phyloP scores from a whole-genome alignment of 2,329 filamentous ascomycete genomes.

The Cytospora piceae region DNA sequence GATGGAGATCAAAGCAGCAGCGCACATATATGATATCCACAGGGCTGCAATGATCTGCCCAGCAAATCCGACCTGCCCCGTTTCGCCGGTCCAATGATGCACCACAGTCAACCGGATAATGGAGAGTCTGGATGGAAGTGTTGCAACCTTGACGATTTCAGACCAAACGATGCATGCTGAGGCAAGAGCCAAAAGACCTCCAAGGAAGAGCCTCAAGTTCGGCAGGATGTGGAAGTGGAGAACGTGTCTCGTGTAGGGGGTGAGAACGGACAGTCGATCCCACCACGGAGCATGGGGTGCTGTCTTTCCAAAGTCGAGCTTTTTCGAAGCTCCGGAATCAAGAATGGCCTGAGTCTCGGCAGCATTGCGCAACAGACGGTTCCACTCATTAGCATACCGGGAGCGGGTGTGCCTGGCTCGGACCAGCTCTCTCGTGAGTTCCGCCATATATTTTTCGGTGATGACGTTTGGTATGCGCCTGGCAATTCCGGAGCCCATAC shows the following conservation, averaged over 20 bases:
- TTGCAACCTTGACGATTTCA: slow-evolving; percentile 78
- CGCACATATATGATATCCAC: slow-evolving; percentile 97
- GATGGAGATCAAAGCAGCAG: slow-evolving; percentile 83
- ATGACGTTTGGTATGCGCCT: slow-evolving; percentile 75
- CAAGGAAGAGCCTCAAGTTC: slow-evolving; percentile 64
- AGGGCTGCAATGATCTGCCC: slow-evolving; percentile 82
- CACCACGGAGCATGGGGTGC: slow-evolving; percentile 59
- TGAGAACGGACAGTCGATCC: slow-evolving; percentile 65
- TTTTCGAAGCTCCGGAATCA: slow-evolving; percentile 79
- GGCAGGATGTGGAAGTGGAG: slow-evolving; percentile 77
- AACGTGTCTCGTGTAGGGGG: slow-evolving; percentile 80
- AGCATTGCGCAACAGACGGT: slow-evolving; percentile 73
- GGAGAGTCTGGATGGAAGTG: slow-evolving; percentile 72
- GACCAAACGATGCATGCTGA: slow-evolving; percentile 91
- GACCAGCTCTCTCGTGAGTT: slow-evolving; percentile 80
- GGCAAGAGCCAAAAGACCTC: slow-evolving; percentile 70
- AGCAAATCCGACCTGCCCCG: slow-evolving; percentile 79
- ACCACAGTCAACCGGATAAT: slow-evolving; percentile 68
- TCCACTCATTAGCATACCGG: slow-evolving; percentile 86
- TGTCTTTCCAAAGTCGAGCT: slow-evolving; percentile 71
- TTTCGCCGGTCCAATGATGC: slow-evolving; percentile 73
- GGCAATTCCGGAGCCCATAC: slow-evolving; percentile 48
- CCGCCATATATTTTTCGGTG: slow-evolving; percentile 90
- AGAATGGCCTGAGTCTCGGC: slow-evolving; percentile 78
- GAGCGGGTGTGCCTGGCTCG: slow-evolving; percentile 82